Base-by-base conservation (phyloP, 1,139 yeast genomes). In the Hemisphaericaspora subhashii region DNA sequence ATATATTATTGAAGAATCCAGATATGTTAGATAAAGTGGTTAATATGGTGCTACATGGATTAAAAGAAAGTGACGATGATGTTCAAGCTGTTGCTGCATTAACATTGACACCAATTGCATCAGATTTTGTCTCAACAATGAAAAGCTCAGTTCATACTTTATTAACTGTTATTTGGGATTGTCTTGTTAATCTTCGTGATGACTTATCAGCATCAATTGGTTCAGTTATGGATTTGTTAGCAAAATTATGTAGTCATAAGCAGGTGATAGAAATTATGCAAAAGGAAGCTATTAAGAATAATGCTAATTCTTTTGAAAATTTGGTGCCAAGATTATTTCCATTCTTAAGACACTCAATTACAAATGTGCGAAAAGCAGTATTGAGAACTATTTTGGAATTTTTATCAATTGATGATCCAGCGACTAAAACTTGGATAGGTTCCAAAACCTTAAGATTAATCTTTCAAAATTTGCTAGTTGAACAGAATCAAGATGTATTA, bases 21-120 rank as follows among this genome's bases (percentile, higher is more conserved):
- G 75, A 75, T 29, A 66, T 90, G 34, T 64, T 88, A 28, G 85
- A 85, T 47, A 77, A 79, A 41, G 87, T 92, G 2, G 83, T 90
- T 3, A 74, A 80, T 33, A 87, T 94, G 77, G 98, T 92, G 0
- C 68, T 92, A 33, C 89, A 86, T 61, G 96, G 98, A 3, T 67
- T 94, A 37, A 74, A 79, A 46, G 90, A 86, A 55, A 76, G 81
- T 44, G 96, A 90, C 53, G 98, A 92, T 60, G 99, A 94, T 58
- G 98, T 94, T 17, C 97, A 94, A 60, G 89, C 97, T 11, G 96
- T 92, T 35, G 90, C 96, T 15, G 98, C 98, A 1, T 86, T 96
- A 6, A 88, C 96, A 1, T 68, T 94, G 43, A 73, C 94, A 0
- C 98, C 98, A 3, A 87, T 92, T 38, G 92, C 96, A 1, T 73